Evolutionary conservation across 2,329 filamentous ascomycete species (phyloP).

Genomic region (Cladobotryum protrusum): DNA sequence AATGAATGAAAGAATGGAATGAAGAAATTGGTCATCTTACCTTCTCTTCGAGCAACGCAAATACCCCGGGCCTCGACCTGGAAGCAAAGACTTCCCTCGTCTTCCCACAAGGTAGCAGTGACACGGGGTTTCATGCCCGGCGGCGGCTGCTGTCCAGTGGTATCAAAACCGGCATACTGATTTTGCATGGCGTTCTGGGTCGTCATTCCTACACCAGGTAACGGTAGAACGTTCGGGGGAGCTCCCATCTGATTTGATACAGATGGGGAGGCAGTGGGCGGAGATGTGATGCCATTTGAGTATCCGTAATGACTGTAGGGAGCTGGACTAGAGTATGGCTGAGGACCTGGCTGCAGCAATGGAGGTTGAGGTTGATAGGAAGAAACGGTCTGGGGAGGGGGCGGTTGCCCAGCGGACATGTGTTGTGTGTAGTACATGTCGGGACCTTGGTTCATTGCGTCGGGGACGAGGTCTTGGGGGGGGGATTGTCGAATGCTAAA

Average conservation of each 20-base stretch:
- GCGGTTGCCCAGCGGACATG: slow-evolving; percentile 70
- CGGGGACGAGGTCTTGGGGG: slow-evolving; percentile 71
- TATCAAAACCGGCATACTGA: slow-evolving; percentile 62
- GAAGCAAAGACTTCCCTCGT: slow-evolving; percentile 95
- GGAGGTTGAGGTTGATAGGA: slow-evolving; percentile 73
- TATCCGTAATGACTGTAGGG: slow-evolving; percentile 69
- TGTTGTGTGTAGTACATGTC: slow-evolving; percentile 85
- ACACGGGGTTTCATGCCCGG: slow-evolving; percentile 94
- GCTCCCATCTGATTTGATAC: slow-evolving; percentile 64
- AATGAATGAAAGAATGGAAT: no score
- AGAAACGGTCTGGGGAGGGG: slow-evolving; percentile 69
- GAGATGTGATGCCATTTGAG: slow-evolving; percentile 71
- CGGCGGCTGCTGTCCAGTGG: slow-evolving; percentile 86
- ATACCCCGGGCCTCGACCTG: slow-evolving; percentile 95
- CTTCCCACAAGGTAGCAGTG: slow-evolving; percentile 95
- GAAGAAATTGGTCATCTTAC: slow-evolving; percentile 39
- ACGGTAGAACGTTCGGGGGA: slow-evolving; percentile 59
- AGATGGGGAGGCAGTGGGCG: slow-evolving; percentile 60
- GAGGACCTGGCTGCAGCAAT: slow-evolving; percentile 65
- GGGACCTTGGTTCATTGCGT: slow-evolving; percentile 74
- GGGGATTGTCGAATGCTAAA: slow-evolving; percentile 55
- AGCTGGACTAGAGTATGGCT: slow-evolving; percentile 57
- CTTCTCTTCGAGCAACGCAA: slow-evolving; percentile 89
- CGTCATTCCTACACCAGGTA: slow-evolving; percentile 44
- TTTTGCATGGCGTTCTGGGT: slow-evolving; percentile 46